Evolutionary conservation across 495 filamentous ascomycete genomes (phyloP).

Genomic region (Talaromyces nanjingensis): DNA sequence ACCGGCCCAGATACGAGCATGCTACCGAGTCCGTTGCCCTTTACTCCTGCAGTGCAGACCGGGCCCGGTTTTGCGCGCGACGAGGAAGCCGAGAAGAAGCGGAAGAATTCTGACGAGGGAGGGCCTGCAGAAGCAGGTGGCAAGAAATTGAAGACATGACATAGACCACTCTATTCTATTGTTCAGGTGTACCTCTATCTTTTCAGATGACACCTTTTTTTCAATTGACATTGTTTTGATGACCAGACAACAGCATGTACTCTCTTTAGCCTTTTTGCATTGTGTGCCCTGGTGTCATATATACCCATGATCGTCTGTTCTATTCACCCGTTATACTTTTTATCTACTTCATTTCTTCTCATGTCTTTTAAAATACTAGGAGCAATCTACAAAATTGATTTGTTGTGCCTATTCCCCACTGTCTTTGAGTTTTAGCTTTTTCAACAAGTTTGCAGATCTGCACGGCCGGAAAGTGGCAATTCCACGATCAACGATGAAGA

Average conservation of each 20-base stretch:
- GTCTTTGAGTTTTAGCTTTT: not conserved
- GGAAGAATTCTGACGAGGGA: slow-evolving; percentile 46
- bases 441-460: not conserved
- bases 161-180: not conserved
- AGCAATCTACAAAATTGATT: not conserved
- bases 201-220: not conserved
- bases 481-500: not conserved
- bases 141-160: slow-evolving; percentile 46
- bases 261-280: slow-evolving; percentile 1
- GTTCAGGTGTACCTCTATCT: not conserved
- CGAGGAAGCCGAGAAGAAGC: slow-evolving; percentile 46
- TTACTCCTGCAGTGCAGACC: slow-evolving; percentile 73
- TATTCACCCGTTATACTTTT: not conserved
- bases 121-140: slow-evolving; percentile 24
- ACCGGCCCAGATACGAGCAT: slow-evolving; percentile 65
- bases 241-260: not conserved
- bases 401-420: not conserved
- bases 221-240: not conserved
- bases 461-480: not conserved
- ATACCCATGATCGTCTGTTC: slow-evolving; percentile 5
- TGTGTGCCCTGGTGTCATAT: slow-evolving; percentile 2
- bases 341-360: not conserved
- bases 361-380: not conserved
- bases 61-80: slow-evolving; percentile 64
- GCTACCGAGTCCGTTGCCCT: slow-evolving; percentile 84